Evolutionary conservation across 805 yeast genomes (phyloP).

Genomic region (Wickerhamomyces bovis): DNA sequence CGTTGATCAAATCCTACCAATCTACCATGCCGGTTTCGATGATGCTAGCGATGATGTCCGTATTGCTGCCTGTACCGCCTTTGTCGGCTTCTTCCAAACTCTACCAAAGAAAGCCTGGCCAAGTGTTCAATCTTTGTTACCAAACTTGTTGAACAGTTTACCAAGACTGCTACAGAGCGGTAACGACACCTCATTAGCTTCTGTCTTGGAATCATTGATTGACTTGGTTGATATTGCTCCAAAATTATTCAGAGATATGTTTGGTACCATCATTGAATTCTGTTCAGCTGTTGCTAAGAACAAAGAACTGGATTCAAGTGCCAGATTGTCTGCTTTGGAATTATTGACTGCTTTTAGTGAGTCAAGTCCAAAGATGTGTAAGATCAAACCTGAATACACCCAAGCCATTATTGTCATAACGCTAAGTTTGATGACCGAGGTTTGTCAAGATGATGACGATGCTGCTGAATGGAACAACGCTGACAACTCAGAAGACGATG

Average conservation of each 20-base stretch:
- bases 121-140: conserved; percentile 69
- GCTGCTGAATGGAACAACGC: conserved; percentile 82
- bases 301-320: conserved; percentile 67
- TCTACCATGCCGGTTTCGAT: conserved; percentile 75
- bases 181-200: conserved; percentile 73
- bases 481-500: conserved; percentile 73
- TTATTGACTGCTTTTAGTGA: conserved; percentile 87
- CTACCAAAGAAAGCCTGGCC: conserved; percentile 79
- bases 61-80: conserved; percentile 88
- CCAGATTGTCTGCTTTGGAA: conserved; percentile 86
- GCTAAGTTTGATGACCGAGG: conserved; percentile 84
- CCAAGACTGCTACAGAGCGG: conserved; percentile 79
- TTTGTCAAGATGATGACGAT: conserved; percentile 83
- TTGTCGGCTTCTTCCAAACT: conserved; percentile 80
- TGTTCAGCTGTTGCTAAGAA: conserved; percentile 79
- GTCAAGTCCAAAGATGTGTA: conserved; percentile 93
- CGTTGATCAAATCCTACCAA: conserved; percentile 50
- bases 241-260: conserved; percentile 87
- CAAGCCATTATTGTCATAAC: conserved; percentile 66
- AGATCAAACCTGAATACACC: conserved; percentile 66
- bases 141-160: conserved; percentile 76
- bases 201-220: conserved; percentile 83
- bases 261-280: conserved; percentile 80
- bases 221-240: conserved; percentile 93
- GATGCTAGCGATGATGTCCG: conserved; percentile 79